Percentiles rank a stretch among this genome's conserved stretches.
Conservation (phyloP, 1,139 yeast species). For the Sugiyamaella xylanicola region DNA sequence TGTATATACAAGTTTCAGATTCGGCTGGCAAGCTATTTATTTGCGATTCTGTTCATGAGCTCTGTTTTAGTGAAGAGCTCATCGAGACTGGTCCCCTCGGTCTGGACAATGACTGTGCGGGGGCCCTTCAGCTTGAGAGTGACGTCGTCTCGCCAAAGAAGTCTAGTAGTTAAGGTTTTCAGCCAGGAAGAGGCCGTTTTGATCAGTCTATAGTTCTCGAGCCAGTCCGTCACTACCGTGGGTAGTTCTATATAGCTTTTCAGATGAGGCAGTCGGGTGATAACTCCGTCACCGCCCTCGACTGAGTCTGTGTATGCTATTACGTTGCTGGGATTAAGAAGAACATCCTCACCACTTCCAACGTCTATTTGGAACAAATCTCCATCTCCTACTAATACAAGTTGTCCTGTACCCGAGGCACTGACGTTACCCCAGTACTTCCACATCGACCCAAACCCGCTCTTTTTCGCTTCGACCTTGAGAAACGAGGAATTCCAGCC, state of each 20-base stretch:
- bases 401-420: slow-evolving; percentile 40
- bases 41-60: slow-evolving; percentile 18
- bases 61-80: slow-evolving; percentile 28
- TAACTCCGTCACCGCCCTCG: slow-evolving; percentile 10
- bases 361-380: slow-evolving; percentile 40
- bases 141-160: slow-evolving; percentile 29
- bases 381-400: slow-evolving; percentile 42
- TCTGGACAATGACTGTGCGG: slow-evolving; percentile 29
- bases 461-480: slow-evolving; percentile 16
- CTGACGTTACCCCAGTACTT: slow-evolving; percentile 33
- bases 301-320: slow-evolving; percentile 37
- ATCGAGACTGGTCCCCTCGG: slow-evolving; percentile 22
- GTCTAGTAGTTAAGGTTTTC: slow-evolving; percentile 22
- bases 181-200: slow-evolving; percentile 19
- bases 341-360: slow-evolving; percentile 36
- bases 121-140: slow-evolving; percentile 31
- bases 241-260: slow-evolving; percentile 28
- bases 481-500: slow-evolving; percentile 37
- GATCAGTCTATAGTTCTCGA: slow-evolving; percentile 18
- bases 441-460: slow-evolving; percentile 9
- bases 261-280: slow-evolving; percentile 30
- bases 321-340: slow-evolving; percentile 39
- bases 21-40: background rate
- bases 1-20: no score
- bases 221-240: slow-evolving; percentile 21